Evolutionary conservation across 2,329 filamentous ascomycete species (phyloP), one percentile per base, ranked within the genome.

Genomic region (Sordariomycetes sp.): DNA sequence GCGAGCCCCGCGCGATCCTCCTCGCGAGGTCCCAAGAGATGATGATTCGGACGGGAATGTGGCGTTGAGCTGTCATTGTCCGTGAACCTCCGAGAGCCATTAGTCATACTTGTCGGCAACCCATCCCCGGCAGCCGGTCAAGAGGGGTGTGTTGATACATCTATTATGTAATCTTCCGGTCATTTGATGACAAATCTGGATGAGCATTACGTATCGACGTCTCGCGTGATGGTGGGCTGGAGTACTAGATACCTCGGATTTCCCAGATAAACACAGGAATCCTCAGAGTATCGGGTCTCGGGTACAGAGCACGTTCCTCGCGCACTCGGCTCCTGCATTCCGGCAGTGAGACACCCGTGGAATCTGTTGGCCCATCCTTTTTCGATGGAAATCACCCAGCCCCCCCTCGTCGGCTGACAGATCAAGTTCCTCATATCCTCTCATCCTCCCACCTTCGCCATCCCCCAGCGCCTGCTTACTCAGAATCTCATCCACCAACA

Each of bases 401-500:
- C 52, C 34, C 51, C 28, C 52, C 40, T 46, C 34, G 28, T 53
- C 28, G 18, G 55, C 55, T 57, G 55, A 57, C 55, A 57, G 50
- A 57, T 57, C 55, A 57, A 52, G 50, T 52, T 53, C 50, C 55
- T 57, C 48, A 57, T 57, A 52, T 53, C 48, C 55, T 52, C 55
- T 32, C 55, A 18, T 53, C 48, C 34, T 57, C 55, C 55, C 55
- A 57, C 55, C 55, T 40, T 48, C 32, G 50, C 55, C 28, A 52
- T 57, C 50, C 50, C 55, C 55, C 53, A 37, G 28, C 28, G 28
- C 55, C 48, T 57, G 55, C 55, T 57, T 57, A 57, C 55, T 57
- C 55, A 57, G 55, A 57, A 52, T 52, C 55, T 25, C 55, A 57
- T 57, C 55, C 40, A 51, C 55, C 46, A 57, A 53, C 55, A 57